phyloP scores from a whole-genome alignment of 2,329 filamentous ascomycete species.

The Aspergillus sp. region DNA sequence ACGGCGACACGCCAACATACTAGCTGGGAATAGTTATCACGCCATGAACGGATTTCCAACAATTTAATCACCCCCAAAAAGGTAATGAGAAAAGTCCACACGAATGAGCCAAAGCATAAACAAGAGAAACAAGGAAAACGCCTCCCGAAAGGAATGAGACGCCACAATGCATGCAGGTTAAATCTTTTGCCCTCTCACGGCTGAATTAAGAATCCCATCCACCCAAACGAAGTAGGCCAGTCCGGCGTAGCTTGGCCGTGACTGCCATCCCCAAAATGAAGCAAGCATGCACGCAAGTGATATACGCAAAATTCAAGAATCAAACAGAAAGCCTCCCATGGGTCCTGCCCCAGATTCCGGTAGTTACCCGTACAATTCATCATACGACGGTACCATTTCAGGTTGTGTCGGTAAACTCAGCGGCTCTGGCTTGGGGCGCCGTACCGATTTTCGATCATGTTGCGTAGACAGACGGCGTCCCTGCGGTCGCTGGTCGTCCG shows the following conservation, averaged over 20 bases:
- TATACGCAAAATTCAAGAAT: background rate
- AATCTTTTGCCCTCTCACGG: constrained; percentile 1
- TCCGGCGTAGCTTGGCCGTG: background rate
- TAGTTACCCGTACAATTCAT: constrained; percentile 41
- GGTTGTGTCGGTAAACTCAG: constrained; percentile 23
- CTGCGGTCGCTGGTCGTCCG: constrained; percentile 29
- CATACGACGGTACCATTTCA: constrained; percentile 42
- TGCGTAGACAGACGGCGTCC: constrained; percentile 18
- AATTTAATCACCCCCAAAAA: constrained; percentile 8
- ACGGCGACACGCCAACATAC: constrained; percentile 6
- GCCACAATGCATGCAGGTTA: constrained; percentile 11
- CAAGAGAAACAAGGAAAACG: background rate
- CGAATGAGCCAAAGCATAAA: background rate
- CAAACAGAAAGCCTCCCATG: constrained; percentile 5
- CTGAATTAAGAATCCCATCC: background rate
- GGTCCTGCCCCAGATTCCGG: background rate
- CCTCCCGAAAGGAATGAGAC: constrained; percentile 6
- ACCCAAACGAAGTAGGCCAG: background rate
- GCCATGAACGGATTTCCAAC: background rate
- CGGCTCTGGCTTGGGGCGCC: constrained; percentile 23
- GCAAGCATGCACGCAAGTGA: background rate
- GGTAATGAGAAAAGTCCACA: background rate
- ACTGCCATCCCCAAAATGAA: background rate
- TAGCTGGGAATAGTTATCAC: background rate
- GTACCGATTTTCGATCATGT: constrained; percentile 26